Conservation (phyloP, 2,329 filamentous ascomycete species). For the Trichoderma sp. region DNA sequence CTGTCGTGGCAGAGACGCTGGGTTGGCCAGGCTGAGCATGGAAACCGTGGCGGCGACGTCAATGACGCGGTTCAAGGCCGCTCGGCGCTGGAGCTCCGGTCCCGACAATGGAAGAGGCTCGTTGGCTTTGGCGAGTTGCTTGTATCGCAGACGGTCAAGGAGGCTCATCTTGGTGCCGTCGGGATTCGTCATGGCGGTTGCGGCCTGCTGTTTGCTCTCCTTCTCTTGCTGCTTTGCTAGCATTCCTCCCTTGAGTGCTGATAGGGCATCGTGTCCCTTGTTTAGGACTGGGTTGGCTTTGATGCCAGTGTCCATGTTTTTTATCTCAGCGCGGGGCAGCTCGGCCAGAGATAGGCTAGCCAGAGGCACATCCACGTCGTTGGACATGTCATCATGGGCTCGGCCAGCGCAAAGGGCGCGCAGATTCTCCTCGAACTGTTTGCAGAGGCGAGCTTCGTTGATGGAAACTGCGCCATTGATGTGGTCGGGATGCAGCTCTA, state of each 20-base stretch:
- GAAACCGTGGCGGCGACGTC: slow-evolving; percentile 69
- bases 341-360: slow-evolving; percentile 54
- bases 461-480: slow-evolving; percentile 43
- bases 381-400: slow-evolving; percentile 38
- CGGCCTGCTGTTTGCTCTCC: slow-evolving; percentile 42
- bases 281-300: slow-evolving; percentile 60
- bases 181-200: slow-evolving; percentile 43
- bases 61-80: slow-evolving; percentile 67
- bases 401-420: slow-evolving; percentile 47
- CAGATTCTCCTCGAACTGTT: slow-evolving; percentile 57
- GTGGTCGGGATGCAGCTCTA: slow-evolving; percentile 53
- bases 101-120: slow-evolving; percentile 61
- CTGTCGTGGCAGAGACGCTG: slow-evolving; percentile 55
- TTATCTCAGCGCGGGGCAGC: slow-evolving; percentile 44
- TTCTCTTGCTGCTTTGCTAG: slow-evolving; percentile 54
- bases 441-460: slow-evolving; percentile 56
- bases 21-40: slow-evolving; percentile 62
- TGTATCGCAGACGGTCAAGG: slow-evolving; percentile 73
- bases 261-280: slow-evolving; percentile 70
- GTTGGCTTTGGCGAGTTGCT: slow-evolving; percentile 61
- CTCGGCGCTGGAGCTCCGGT: slow-evolving; percentile 60
- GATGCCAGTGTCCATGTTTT: slow-evolving; percentile 36
- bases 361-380: slow-evolving; percentile 53
- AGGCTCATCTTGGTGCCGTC: slow-evolving; percentile 64
- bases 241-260: slow-evolving; percentile 67